Evolutionary conservation across 192 early-diverging fungal species (phyloP).

Genomic region (Rhizophagus prolifer): DNA sequence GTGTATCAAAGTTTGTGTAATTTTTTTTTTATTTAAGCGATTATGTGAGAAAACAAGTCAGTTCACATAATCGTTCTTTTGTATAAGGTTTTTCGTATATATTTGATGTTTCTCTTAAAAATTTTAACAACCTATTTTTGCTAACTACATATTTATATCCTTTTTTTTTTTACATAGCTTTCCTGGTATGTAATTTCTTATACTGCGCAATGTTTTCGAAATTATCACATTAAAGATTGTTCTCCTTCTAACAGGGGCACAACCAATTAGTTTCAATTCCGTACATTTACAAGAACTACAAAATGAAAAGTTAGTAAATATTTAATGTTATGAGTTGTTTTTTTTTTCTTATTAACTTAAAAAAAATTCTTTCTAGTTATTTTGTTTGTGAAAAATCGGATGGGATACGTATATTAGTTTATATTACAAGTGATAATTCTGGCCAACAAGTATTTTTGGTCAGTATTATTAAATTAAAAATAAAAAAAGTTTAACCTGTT

Average conservation of each 20-base stretch:
- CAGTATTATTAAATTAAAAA: too few relatives aligned
- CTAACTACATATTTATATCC: background rate
- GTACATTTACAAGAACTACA: constrained; percentile 49
- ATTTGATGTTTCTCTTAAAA: too few relatives aligned
- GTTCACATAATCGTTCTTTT: background rate
- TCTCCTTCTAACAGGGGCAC: constrained; percentile 55
- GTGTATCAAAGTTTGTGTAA: background rate
- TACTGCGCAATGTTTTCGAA: background rate
- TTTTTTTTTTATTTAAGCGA: background rate
- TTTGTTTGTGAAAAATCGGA: constrained; percentile 86
- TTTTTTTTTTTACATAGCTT: background rate
- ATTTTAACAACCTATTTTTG: too few relatives aligned
- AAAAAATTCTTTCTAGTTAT: constrained; percentile 48
- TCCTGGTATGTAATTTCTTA: background rate
- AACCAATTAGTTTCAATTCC: constrained; percentile 62
- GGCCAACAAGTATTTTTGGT: constrained; percentile 56
- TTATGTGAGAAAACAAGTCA: background rate
- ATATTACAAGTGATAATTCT: constrained; percentile 34
- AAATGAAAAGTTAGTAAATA: constrained; percentile 57
- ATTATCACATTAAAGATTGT: background rate
- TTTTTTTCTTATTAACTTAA: background rate
- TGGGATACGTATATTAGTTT: constrained; percentile 67
- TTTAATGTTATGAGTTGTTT: background rate
- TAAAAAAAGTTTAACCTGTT: background rate
- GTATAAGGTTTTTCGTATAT: background rate